These are phyloP conservation scores for Arachis hypogaea DNA, from an alignment of 306 rosid genomes.

Conservation along the genomic window DNA sequence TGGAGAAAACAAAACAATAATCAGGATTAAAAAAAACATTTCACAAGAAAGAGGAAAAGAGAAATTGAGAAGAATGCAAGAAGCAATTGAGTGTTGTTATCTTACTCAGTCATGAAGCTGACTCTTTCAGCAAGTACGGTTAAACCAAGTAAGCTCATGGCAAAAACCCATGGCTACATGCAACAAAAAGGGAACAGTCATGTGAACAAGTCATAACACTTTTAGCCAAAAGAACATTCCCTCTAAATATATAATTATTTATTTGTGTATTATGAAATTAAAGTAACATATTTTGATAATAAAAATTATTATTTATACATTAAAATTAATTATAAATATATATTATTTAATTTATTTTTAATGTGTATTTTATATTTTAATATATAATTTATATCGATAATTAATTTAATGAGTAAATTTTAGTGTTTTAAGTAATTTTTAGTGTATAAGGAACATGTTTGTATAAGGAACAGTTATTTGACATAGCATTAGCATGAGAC, in stretches of 20 bases:
- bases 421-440: too few relatives aligned
- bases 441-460: too few relatives aligned
- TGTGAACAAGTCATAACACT: background rate
- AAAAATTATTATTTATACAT: too few relatives aligned
- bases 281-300: too few relatives aligned
- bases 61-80: constrained; percentile 1
- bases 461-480: too few relatives aligned
- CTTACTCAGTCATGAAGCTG: constrained; percentile 93
- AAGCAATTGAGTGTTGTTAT: background rate
- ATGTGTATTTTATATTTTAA: too few relatives aligned
- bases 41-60: background rate
- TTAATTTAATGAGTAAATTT: too few relatives aligned
- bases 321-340: too few relatives aligned
- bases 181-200: background rate
- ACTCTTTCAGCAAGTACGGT: constrained; percentile 88
- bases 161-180: constrained; percentile 84
- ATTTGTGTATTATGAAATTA: too few relatives aligned
- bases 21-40: background rate
- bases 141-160: constrained; percentile 77
- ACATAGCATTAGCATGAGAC: background rate
- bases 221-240: background rate
- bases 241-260: background rate
- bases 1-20: background rate
- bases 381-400: too few relatives aligned
- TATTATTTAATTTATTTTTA: too few relatives aligned